These are phyloP conservation scores for Solidago caesia DNA, from an alignment of 129 eudicot species.

Conservation along the genomic window DNA sequence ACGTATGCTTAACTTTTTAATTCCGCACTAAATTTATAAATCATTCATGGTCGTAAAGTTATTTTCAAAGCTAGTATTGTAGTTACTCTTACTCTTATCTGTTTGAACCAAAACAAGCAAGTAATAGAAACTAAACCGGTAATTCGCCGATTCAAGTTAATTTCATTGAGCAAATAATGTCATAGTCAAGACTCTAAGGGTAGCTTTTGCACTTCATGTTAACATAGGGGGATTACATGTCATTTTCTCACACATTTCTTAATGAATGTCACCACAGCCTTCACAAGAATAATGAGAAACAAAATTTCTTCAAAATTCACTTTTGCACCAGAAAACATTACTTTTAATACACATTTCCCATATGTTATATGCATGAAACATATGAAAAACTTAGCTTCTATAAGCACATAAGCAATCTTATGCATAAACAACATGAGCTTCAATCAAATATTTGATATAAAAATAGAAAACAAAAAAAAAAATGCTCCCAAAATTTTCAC, in stretches of 20 bases:
- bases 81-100: too few species aligned
- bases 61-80: too few species aligned
- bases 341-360: conserved; percentile 24
- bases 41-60: too few species aligned
- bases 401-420: conserved; percentile 20
- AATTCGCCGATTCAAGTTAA: too few species aligned
- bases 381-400: conserved; percentile 4
- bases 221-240: conserved; percentile 11
- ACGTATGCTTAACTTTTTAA: too few species aligned
- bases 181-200: conserved; percentile 9
- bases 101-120: too few species aligned
- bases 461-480: neutral
- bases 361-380: conserved; percentile 32
- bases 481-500: neutral
- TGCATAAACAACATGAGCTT: conserved; percentile 18
- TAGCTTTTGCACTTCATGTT: neutral
- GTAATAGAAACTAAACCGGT: too few species aligned
- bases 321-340: conserved; percentile 27
- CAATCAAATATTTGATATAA: neutral
- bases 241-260: conserved; percentile 17
- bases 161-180: neutral
- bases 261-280: conserved; percentile 18
- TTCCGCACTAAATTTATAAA: too few species aligned
- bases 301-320: conserved; percentile 18
- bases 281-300: conserved; percentile 29